phyloP scores from a whole-genome alignment of 768 basidiomycete genomes.

The Collybiopsis confluens region DNA sequence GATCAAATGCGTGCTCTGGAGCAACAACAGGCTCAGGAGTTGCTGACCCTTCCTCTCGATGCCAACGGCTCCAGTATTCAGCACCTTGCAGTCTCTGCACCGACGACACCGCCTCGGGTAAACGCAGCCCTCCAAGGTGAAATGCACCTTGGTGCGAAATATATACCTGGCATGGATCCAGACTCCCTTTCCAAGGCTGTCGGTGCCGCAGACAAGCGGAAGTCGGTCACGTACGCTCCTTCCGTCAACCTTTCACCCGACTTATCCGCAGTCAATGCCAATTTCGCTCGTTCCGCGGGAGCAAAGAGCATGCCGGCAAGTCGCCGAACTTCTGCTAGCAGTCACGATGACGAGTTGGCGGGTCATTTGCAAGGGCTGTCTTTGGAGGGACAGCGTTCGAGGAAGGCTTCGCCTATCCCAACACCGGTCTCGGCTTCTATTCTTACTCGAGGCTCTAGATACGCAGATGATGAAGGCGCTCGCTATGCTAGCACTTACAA shows the following conservation, averaged over 20 bases:
- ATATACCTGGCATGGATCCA: slow-evolving; percentile 46
- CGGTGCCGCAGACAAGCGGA: slow-evolving; percentile 72
- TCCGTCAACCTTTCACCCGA: slow-evolving; percentile 75
- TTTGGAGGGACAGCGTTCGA: slow-evolving; percentile 59
- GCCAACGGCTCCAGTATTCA: slow-evolving; percentile 47
- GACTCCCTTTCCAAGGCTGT: slow-evolving; percentile 68
- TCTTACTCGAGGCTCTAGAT: slow-evolving; percentile 48
- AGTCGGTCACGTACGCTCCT: slow-evolving; percentile 82
- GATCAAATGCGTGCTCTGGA: slow-evolving; percentile 95
- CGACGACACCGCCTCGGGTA: slow-evolving; percentile 82
- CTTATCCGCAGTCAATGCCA: slow-evolving; percentile 39
- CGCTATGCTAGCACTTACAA: slow-evolving; percentile 66
- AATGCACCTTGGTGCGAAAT: slow-evolving; percentile 35
- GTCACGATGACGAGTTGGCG: slow-evolving; percentile 79
- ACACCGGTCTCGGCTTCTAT: slow-evolving; percentile 49
- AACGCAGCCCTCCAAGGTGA: slow-evolving; percentile 67
- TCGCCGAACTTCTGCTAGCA: slow-evolving; percentile 83
- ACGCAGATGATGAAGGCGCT: slow-evolving; percentile 54
- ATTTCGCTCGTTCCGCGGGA: slow-evolving; percentile 63
- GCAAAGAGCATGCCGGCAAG: slow-evolving; percentile 94
- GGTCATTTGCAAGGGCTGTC: slow-evolving; percentile 71
- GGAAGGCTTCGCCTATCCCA: slow-evolving; percentile 51
- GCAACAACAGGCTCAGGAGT: slow-evolving; percentile 84
- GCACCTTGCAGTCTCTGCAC: slow-evolving; percentile 83
- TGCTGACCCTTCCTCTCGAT: slow-evolving; percentile 72